phyloP scores from a whole-genome alignment of 2,329 filamentous ascomycete species.

The Penicillium sp. region DNA sequence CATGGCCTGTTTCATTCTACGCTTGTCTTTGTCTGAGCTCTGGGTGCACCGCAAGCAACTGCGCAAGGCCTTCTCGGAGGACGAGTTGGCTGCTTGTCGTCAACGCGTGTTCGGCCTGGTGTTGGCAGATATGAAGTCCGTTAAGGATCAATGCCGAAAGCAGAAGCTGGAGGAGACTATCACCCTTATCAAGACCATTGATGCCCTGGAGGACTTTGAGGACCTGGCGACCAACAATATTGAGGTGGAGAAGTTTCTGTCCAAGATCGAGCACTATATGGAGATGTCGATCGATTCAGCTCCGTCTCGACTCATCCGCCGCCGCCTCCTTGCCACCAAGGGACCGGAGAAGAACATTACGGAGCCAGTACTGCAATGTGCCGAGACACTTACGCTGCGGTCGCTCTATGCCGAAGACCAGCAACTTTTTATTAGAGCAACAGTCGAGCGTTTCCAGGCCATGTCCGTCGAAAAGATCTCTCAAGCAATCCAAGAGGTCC shows the following conservation, averaged over 20 bases:
- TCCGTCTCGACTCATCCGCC: constrained; percentile 31
- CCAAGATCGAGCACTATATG: constrained; percentile 37
- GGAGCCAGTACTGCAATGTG: constrained; percentile 32
- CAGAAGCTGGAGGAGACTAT: constrained; percentile 34
- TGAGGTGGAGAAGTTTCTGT: constrained; percentile 36
- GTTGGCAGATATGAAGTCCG: constrained; percentile 35
- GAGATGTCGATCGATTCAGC: constrained; percentile 34
- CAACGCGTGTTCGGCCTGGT: constrained; percentile 35
- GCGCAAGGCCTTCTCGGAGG: constrained; percentile 27
- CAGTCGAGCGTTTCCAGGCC: constrained; percentile 33
- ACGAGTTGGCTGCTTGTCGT: constrained; percentile 33
- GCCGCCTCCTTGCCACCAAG: constrained; percentile 35
- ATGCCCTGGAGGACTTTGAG: constrained; percentile 41
- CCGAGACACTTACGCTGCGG: constrained; percentile 35
- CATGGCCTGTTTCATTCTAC: constrained; percentile 38
- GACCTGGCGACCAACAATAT: constrained; percentile 35
- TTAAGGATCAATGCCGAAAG: constrained; percentile 37
- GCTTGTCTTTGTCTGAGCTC: constrained; percentile 36
- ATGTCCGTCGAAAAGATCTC: constrained; percentile 33
- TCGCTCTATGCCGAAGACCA: constrained; percentile 41
- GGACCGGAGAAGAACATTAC: constrained; percentile 28
- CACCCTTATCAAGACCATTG: constrained; percentile 37
- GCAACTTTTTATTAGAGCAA: constrained; percentile 37
- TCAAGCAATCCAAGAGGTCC: constrained; percentile 33
- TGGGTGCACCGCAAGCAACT: constrained; percentile 34